phyloP scores from a whole-genome alignment of 306 rosid species.

The Cicer bijugum region DNA sequence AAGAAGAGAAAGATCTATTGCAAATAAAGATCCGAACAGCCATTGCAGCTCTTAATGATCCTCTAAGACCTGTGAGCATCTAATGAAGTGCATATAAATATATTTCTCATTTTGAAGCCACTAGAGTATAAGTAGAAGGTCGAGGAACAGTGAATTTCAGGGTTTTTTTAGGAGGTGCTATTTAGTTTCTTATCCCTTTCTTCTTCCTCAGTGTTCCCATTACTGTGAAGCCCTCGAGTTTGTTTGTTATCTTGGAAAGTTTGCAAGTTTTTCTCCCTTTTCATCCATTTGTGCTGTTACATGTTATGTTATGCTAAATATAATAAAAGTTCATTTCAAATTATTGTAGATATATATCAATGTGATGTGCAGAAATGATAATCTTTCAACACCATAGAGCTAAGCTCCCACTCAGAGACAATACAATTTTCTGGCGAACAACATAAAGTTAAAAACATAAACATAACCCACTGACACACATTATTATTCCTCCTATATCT shows the following conservation, averaged over 20 bases:
- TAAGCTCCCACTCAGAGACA: too few relatives aligned
- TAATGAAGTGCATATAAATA: conserved; percentile 34
- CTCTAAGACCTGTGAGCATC: conserved; percentile 84
- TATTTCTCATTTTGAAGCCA: conserved; percentile 5
- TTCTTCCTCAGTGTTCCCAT: background rate
- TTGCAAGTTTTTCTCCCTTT: conserved; percentile 23
- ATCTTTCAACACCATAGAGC: too few relatives aligned
- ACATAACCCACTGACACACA: too few relatives aligned
- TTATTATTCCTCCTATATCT: too few relatives aligned
- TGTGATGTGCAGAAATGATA: too few relatives aligned
- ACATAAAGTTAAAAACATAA: too few relatives aligned
- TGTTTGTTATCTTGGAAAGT: conserved; percentile 19
- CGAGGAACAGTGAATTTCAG: conserved; percentile 34
- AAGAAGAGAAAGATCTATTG: conserved; percentile 77
- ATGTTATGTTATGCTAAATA: background rate
- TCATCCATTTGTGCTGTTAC: background rate
- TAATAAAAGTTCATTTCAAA: conserved; percentile 27
- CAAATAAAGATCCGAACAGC: conserved; percentile 69
- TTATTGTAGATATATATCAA: background rate
- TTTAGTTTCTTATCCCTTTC: background rate
- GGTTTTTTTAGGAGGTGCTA: background rate
- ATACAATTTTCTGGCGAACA: too few relatives aligned
- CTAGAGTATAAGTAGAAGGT: conserved; percentile 4
- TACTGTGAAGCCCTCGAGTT: conserved; percentile 1
- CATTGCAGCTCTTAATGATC: conserved; percentile 75